These are phyloP conservation scores for Cryphonectria carpinicola DNA, from an alignment of 2,329 filamentous ascomycete genomes.

Conservation along the genomic window DNA sequence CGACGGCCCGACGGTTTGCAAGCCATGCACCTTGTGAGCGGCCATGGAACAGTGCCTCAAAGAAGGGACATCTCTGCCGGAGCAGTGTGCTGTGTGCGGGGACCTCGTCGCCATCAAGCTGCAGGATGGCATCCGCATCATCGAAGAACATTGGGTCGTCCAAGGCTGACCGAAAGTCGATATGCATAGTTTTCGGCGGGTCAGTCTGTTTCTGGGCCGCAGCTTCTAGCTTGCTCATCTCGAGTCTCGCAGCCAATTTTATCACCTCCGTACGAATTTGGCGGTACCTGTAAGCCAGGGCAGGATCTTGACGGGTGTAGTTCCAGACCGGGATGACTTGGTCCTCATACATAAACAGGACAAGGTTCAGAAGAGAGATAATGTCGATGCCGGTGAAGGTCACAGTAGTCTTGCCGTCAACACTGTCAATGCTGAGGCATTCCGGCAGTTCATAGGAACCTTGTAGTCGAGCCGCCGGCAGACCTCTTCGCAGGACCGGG, in stretches of 20 bases:
- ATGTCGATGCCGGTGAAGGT: conserved; percentile 74
- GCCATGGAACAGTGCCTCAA: conserved; percentile 87
- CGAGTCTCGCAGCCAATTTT: conserved; percentile 74
- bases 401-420: conserved; percentile 57
- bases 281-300: conserved; percentile 73
- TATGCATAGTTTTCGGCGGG: conserved; percentile 65
- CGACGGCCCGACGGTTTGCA: conserved; percentile 62
- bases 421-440: conserved; percentile 59
- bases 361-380: conserved; percentile 77
- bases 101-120: conserved; percentile 75
- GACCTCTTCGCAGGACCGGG: conserved; percentile 63
- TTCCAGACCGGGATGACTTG: conserved; percentile 85
- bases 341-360: conserved; percentile 82
- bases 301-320: conserved; percentile 67
- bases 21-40: conserved; percentile 86
- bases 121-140: conserved; percentile 77
- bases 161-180: conserved; percentile 73
- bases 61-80: conserved; percentile 88
- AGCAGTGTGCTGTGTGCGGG: conserved; percentile 77
- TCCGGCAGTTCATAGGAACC: conserved; percentile 64
- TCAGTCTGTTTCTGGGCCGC: conserved; percentile 76
- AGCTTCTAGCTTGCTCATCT: conserved; percentile 73
- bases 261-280: conserved; percentile 85
- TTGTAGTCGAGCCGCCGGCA: conserved; percentile 60
- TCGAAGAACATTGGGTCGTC: conserved; percentile 73